Conservation (phyloP, 306 rosid genomes). For the Erythrophleum fordii region DNA sequence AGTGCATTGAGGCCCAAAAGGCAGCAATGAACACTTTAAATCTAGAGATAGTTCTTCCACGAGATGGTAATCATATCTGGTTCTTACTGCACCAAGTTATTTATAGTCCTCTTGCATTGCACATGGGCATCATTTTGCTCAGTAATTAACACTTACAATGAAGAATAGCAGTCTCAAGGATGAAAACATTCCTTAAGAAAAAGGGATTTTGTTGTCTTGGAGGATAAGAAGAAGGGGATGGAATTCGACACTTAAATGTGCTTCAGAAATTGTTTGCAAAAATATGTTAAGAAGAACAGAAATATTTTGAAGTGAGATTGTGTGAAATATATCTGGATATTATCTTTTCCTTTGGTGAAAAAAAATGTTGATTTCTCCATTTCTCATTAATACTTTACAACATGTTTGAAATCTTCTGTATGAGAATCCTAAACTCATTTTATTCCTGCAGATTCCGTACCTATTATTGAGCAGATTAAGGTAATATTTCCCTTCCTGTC, state of each 20-base stretch:
- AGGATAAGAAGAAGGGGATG: not conserved
- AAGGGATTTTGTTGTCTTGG: not conserved
- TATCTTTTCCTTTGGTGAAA: not conserved
- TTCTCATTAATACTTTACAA: not conserved
- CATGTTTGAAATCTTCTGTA: not conserved
- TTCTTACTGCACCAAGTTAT: not conserved
- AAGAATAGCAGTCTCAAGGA: not conserved
- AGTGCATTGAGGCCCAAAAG: constrained; percentile 50
- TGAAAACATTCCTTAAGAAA: not conserved
- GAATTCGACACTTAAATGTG: not conserved
- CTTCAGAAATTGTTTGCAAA: not conserved
- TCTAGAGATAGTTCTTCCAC: constrained; percentile 53
- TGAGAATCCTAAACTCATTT: not conserved
- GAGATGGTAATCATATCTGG: constrained; percentile 38
- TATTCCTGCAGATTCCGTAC: constrained; percentile 39
- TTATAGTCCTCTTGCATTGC: constrained; percentile 1
- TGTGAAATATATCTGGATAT: not conserved
- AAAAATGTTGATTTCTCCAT: not conserved
- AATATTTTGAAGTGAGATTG: not conserved
- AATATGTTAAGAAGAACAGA: not conserved
- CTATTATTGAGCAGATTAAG: constrained; percentile 35
- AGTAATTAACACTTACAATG: not conserved
- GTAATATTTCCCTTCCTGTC: constrained; percentile 18
- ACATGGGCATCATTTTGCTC: not conserved
- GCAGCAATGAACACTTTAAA: constrained; percentile 37